Base-by-base conservation (phyloP, 768 basidiomycete species). In the Panellus pusillus region DNA sequence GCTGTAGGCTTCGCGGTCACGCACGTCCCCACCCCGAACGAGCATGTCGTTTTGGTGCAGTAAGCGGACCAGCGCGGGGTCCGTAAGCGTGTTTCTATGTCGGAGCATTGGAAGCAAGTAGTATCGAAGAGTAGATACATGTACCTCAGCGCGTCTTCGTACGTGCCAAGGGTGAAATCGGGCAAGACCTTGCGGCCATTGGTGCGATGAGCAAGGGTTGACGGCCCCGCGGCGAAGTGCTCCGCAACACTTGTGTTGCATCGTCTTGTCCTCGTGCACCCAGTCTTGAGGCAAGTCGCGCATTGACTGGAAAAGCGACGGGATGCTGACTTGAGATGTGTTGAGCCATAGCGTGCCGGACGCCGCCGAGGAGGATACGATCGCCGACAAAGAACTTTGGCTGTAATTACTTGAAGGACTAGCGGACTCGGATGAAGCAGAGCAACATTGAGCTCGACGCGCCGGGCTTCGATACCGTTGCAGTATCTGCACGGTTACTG, bases 1-100 rank as follows among this genome's bases (percentile, higher is more conserved):
- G 76, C 72, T 74, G 81, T 93, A 93, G 5, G 91, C 83, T 56
- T 96, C 92, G 32, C 77, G 76, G 61, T 90, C 87, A 31, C 87
- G 78, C 8, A 97, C 83, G 65, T 98, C 95, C 14, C 92, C 95
- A 3, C 89, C 96, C n/a, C 95, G 98, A 8, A 93, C 83, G 15
- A 93, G 62, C 47, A 96, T 77, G 45, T 87, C 75, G 66, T 93
- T 88, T 31, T 88, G 84, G 44, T 80, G 78, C 19, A 97, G 74
- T 3, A 82, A 68, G 20, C 79, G 79, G 7, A 94, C 81, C 41
- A 98, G 78, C 9, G 76, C 72, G 2, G 84, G 71, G 63, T 96
- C 85, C 1, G 88, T 87, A 14, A 98, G 75, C 0, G 92, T 92
- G 4, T 79, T 76, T 55, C 90, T 92, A 54, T 35, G 2, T 56